These are phyloP conservation scores for Penicillium polonicum DNA, from an alignment of 2,329 filamentous ascomycete species.

Conservation along the genomic window DNA sequence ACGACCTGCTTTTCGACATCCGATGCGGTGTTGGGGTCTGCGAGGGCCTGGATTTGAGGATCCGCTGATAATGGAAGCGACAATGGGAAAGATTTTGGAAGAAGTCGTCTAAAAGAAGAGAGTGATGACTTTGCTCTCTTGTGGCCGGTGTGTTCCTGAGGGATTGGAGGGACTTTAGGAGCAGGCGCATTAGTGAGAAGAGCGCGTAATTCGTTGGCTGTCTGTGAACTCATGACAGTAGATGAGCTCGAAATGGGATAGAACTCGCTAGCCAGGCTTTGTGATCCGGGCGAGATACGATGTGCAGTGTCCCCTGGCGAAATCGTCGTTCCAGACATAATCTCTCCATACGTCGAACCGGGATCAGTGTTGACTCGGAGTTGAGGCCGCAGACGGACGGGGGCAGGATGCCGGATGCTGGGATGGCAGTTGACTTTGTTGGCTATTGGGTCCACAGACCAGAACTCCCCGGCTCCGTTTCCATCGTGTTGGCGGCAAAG, in stretches of 20 bases:
- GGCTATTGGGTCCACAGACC: constrained; percentile 24
- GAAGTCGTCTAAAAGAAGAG: constrained; percentile 35
- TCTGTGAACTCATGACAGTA: constrained; percentile 28
- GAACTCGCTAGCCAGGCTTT: constrained; percentile 21
- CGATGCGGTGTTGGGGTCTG: constrained; percentile 26
- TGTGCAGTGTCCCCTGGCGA: constrained; percentile 24
- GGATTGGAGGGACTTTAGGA: constrained; percentile 23
- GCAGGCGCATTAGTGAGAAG: constrained; percentile 25
- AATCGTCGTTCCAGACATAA: constrained; percentile 29
- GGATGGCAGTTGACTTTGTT: constrained; percentile 31
- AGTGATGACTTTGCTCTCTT: constrained; percentile 36
- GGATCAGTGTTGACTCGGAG: constrained; percentile 31
- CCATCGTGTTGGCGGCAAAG: constrained; percentile 38
- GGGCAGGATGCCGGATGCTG: constrained; percentile 34
- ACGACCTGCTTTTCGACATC: constrained; percentile 32
- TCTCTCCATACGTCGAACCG: constrained; percentile 30
- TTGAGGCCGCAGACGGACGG: constrained; percentile 31
- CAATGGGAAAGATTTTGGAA: constrained; percentile 32
- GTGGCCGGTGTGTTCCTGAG: constrained; percentile 22
- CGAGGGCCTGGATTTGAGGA: constrained; percentile 39
- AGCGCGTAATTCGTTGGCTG: constrained; percentile 20
- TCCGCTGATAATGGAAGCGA: constrained; percentile 37
- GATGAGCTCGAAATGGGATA: constrained; percentile 32
- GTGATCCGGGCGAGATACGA: constrained; percentile 19
- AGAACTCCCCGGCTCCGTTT: constrained; percentile 27